Base-by-base conservation (phyloP, 345 rosid genomes). In the Bruguiera gymnorhiza region DNA sequence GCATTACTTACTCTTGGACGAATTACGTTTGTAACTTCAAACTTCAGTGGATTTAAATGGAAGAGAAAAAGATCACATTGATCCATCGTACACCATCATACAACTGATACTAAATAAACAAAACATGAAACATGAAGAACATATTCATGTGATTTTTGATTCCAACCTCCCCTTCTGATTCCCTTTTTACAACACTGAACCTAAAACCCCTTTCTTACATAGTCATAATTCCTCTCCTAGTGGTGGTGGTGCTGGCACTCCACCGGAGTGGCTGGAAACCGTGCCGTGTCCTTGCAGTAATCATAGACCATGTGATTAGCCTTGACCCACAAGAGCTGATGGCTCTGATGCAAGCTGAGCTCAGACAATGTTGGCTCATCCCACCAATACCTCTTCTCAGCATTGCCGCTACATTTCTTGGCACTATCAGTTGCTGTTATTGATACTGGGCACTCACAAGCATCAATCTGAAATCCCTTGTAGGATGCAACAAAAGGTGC, bases 401-500 rank as follows among this genome's bases (percentile, higher is more conserved):
- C 83, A 65, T 66, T 73, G 73, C 87, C 82, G 81, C 89, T 84
- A 67, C 96, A 89, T 36, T 79, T 82, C 76, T 80, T 83, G 1
- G 89, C 81, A 46, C 69, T 64, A 29, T 90, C 94, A 13, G 69
- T 68, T 0, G 81, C 81, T 0, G 89, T 82, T 8, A 73, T 68
- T 0, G 84, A 83, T 5, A 85, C 83, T 0, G 89, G 87, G 71
- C 88, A 77, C 69, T 90, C 94, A 60, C 99, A 96, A 0, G 87
- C 97, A 67, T 92, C 88, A 9, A 92, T 89, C 52, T 86, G 85
- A 39, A 90, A 96, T 7, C 84, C 91, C 19, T 70, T 89, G 87
- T 96, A 96, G 30, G 97, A 84, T n/a, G 98, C 90, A n/a, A 90
- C 27, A 59, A 96, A 96, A 6, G 99, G 99, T 3, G 98, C 99